Evolutionary conservation across 2,329 filamentous ascomycete species (phyloP), one percentile per base, ranked within the genome.

Genomic region (Thelonectria discophora): DNA sequence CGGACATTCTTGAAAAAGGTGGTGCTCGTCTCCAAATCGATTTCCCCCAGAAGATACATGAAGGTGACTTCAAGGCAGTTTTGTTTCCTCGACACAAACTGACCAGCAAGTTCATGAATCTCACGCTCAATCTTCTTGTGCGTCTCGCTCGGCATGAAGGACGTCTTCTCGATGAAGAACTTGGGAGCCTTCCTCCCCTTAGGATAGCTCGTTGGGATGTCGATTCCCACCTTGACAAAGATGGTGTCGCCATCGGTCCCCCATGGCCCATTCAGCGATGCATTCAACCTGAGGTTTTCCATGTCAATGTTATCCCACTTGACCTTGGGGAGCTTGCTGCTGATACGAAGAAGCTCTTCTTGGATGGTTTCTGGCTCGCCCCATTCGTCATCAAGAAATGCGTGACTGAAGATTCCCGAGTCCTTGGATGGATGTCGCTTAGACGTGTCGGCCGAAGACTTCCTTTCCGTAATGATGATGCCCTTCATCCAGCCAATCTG

Each of bases 401-500:
- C 79, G 18, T 82, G 82, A 20, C 81, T 80, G 58, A 86, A 83
- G 62, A 86, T 77, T 8, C 77, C 76, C 65, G 85, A 78, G 74
- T 84, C 80, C 77, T 86, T 78, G 65, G 86, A 80, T 70, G 82
- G 75, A 71, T 84, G 74, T 74, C 85, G 78, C 73, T 74, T 75
- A 10, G 69, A 64, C 10, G 65, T 69, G 42, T 80, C 79, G 12
- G 76, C 69, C 2, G 78, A 78, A 1, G 78, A 72, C 65, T 84
- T 86, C 56, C 81, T 79, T 73, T 84, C 87, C 50, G 82, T 87
- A 79, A 89, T 87, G 32, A 84, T 88, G 61, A 90, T 87, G 5
- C 88, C 87, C 70, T 86, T 88, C 85, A 90, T 89, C 88, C 88
- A 90, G 13, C 85, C 86, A 56, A 90, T 87, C 64, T 89, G 87